Evolutionary conservation across 257 asterid species (phyloP).

Genomic region (Solanum lycopersicoides): DNA sequence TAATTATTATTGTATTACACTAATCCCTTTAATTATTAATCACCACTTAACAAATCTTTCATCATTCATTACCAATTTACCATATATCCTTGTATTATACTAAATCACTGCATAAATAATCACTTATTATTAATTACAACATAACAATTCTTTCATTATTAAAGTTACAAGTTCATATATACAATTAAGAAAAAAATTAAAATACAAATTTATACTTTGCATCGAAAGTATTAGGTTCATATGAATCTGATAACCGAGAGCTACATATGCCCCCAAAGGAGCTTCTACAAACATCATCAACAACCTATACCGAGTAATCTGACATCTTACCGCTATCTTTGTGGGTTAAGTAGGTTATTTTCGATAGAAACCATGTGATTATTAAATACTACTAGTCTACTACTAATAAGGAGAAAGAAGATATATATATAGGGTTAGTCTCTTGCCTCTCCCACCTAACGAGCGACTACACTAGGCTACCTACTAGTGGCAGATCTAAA

Average conservation of each 20-base stretch:
- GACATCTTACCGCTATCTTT: not conserved
- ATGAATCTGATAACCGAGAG: not conserved
- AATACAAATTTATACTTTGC: not conserved
- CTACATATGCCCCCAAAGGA: not conserved
- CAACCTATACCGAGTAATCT: not conserved
- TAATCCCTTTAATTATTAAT: not conserved
- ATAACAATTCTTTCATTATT: not conserved
- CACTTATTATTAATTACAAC: no score
- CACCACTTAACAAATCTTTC: not conserved
- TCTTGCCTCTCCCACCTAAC: not conserved
- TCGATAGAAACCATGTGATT: not conserved
- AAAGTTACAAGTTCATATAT: not conserved
- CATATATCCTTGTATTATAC: no score
- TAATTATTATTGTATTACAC: not conserved
- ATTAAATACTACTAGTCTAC: not conserved
- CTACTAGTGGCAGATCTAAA: not conserved
- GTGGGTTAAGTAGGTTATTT: no score
- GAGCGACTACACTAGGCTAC: not conserved
- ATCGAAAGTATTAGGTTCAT: not conserved
- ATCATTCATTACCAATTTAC: no score
- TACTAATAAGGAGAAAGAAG: not conserved
- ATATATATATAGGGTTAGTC: not conserved
- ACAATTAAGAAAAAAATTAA: no score
- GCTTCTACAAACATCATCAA: not conserved
- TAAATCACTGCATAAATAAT: no score